Conservation (phyloP, 805 yeast species). For the Zygosaccharomyces rouxii region DNA sequence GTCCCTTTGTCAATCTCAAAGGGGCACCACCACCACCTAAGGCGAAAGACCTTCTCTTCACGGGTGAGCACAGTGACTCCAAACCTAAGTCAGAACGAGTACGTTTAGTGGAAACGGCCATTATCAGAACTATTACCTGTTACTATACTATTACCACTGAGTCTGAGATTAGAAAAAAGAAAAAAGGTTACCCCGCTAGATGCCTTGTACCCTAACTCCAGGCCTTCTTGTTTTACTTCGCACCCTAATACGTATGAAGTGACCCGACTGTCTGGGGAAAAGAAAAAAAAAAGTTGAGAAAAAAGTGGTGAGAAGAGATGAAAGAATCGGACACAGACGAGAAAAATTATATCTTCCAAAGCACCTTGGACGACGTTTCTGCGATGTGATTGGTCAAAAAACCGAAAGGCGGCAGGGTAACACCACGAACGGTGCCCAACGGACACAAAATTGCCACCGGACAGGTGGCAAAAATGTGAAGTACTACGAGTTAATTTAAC, state of each 20-base stretch:
- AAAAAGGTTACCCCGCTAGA: slow-evolving; percentile 3
- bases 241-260: slow-evolving; percentile 5
- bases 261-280: background rate
- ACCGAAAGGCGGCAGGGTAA: slow-evolving; percentile 17
- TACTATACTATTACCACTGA: background rate
- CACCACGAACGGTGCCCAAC: background rate
- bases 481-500: background rate
- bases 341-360: slow-evolving; percentile 16
- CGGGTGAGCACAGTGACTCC: slow-evolving; percentile 4
- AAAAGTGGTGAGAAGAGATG: slow-evolving; percentile 27
- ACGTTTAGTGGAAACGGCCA: slow-evolving; percentile 25
- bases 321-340: slow-evolving; percentile 18
- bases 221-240: background rate
- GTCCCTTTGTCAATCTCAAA: background rate
- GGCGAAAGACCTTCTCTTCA: slow-evolving; percentile 12
- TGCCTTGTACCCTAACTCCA: background rate
- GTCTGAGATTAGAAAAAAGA: background rate
- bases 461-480: background rate
- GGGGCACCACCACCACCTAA: slow-evolving; percentile 4
- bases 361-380: slow-evolving; percentile 4
- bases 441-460: slow-evolving; percentile 2
- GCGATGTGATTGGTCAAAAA: slow-evolving; percentile 24
- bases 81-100: slow-evolving; percentile 16
- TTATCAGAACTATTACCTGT: slow-evolving; percentile 1
- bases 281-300: slow-evolving; percentile 3